These are phyloP conservation scores for Tetrapisispora pingtungensis DNA, from an alignment of 805 yeast species.

Conservation along the genomic window DNA sequence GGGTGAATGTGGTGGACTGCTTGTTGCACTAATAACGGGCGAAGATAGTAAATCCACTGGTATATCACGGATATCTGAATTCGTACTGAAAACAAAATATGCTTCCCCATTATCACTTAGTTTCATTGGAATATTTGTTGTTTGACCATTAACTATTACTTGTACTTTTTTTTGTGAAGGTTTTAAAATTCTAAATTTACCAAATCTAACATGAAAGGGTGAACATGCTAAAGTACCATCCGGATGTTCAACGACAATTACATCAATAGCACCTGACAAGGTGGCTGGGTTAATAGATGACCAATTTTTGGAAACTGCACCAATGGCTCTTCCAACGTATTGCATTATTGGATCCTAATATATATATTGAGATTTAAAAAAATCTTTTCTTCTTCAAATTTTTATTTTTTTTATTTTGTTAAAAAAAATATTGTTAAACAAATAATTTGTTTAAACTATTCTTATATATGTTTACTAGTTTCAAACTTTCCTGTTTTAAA, in stretches of 20 bases:
- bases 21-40: slow-evolving; percentile 63
- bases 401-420: too few species aligned
- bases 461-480: too few species aligned
- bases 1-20: slow-evolving; percentile 45
- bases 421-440: too few species aligned
- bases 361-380: too few species aligned
- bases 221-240: slow-evolving; percentile 73
- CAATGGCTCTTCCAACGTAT: slow-evolving; percentile 92
- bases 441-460: too few species aligned
- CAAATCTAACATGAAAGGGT: slow-evolving; percentile 95
- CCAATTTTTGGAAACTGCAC: slow-evolving; percentile 94
- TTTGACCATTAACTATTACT: slow-evolving; percentile 71
- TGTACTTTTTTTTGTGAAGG: slow-evolving; percentile 95
- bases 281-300: slow-evolving; percentile 95
- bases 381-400: too few species aligned
- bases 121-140: slow-evolving; percentile 86
- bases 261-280: slow-evolving; percentile 92
- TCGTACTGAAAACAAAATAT: slow-evolving; percentile 87
- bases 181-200: slow-evolving; percentile 81
- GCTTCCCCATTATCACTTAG: slow-evolving; percentile 98
- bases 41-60: slow-evolving; percentile 77
- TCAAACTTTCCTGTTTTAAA: too few species aligned
- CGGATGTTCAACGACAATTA: slow-evolving; percentile 85
- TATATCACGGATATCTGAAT: slow-evolving; percentile 43
- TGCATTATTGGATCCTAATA: slow-evolving; percentile 51